Evolutionary conservation across 2,329 filamentous ascomycete species (phyloP), one percentile per base, ranked within the genome.

Genomic region (Fusarium irregulare): DNA sequence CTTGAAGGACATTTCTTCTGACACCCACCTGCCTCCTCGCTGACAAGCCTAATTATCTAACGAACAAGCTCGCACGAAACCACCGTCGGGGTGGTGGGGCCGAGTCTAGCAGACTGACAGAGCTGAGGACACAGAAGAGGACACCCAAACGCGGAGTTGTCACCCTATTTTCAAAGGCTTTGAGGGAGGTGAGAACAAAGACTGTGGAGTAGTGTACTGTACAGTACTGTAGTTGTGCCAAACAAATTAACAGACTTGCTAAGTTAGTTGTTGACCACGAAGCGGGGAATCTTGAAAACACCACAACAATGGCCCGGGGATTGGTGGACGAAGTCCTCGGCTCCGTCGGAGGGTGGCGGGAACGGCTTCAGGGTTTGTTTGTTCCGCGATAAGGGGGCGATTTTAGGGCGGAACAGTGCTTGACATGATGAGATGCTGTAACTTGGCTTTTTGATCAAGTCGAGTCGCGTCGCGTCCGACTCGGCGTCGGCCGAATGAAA

Each of bases 271-370:
- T 64, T 47, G 42, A 64, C 54, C 56, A 66, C 47, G 55, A 70
- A 73, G 70, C 65, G 73, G 70, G 73, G 72, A 55, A 64, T 72
- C 48, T 37, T 68, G 44, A 64, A 65, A 64, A 51, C 44, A 64
- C 63, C 57, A 60, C 56, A 41, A 51, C 34, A 63, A 60, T 65
- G 37, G 55, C 58, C 54, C 41, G 41, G 69, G 70, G 70, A 64
- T 75, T 70, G 71, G 71, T 72, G 60, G 68, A 55, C 54, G 66
- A 71, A 56, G 64, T 58, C 70, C 71, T 74, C 72, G 73, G 72
- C 73, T 74, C 72, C 73, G 73, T 74, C 67, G 70, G 71, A 66
- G 71, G 64, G 73, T 75, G 73, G 73, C 73, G 73, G 73, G 73
- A 75, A 73, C 59, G 62, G 62, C 70, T 56, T 45, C 72, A 73